Base-by-base conservation (phyloP, 2,329 filamentous ascomycete species). In the Cladobotryum mycophilum region DNA sequence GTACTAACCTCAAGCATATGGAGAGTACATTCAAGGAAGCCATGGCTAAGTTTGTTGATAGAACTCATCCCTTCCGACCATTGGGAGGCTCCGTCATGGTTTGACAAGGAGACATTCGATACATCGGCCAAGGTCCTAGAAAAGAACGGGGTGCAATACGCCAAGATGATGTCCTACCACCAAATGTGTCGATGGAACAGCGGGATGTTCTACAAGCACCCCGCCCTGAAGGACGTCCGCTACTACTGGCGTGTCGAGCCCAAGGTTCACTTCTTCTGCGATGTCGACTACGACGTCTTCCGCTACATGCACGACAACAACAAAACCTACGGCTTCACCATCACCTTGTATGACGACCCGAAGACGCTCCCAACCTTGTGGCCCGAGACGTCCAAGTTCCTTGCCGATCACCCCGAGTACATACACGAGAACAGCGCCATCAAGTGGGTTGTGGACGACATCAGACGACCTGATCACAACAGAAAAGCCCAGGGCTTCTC, bases 121-220 rank as follows among this genome's bases (percentile, higher is more conserved):
- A 90, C 95, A 67, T 96, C 90, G 22, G 84, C 89, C 53, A 81
- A 88, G 64, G 81, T 95, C 8, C 80, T 99, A 50, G 78, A 88
- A 63, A 87, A 93, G 65, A 81, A 92, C 62, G 80, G 86, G 9
- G 89, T 99, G 41, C 92, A 97, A 67, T 99, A 99, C 68, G 89
- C 88, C 62, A 79, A 84, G 60, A 88, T 88, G 76, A 72, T 88
- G 48, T 96, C 90, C 45, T 99, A 99, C 72, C 92, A 97, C 70
- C 88, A 97, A 67, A 99, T 99, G 93, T 99, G 93, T 67, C 85
- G 93, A 51, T 99, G 93, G 93, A 99, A 99, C 74, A 95, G 88
- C 64, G 93, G 93, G 64, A 79, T 97, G 70, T 99, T 99, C 77
- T 96, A 96, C 76, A 90, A 93, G 65, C 93, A 99, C 69, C 89